These are phyloP conservation scores for Pythium folliculosum DNA, from an alignment of 352 stramenopile genomes.

Conservation along the genomic window DNA sequence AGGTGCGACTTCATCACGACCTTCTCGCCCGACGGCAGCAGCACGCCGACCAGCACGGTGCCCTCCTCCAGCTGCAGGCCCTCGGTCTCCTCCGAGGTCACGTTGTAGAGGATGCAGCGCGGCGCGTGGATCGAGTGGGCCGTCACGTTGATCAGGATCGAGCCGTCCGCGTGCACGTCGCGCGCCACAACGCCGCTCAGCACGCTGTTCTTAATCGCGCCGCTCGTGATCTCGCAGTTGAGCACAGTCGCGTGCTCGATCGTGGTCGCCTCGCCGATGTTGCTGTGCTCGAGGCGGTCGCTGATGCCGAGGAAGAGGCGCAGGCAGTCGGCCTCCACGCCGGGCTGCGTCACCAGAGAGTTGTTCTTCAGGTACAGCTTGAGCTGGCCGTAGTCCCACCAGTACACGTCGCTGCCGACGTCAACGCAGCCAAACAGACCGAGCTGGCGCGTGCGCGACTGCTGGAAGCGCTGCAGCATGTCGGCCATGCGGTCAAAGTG, in stretches of 20 bases:
- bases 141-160: slow-evolving; percentile 98
- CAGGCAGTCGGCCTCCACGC: slow-evolving; percentile 79
- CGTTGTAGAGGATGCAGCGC: slow-evolving; percentile 97
- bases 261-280: slow-evolving; percentile 51
- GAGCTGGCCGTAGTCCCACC: slow-evolving; percentile 99
- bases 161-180: slow-evolving; percentile 92
- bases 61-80: slow-evolving; percentile 92
- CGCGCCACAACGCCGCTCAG: slow-evolving; percentile 89
- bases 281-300: slow-evolving; percentile 78
- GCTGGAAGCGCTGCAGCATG: slow-evolving; percentile 90
- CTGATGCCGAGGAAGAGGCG: slow-evolving; percentile 80
- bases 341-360: slow-evolving; percentile 88
- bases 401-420: slow-evolving; percentile 96
- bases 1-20: slow-evolving; percentile 92
- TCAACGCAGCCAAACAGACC: slow-evolving; percentile 97
- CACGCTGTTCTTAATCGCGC: slow-evolving; percentile 77
- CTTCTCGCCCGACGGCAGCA: slow-evolving; percentile 91
- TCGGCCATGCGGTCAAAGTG: slow-evolving; percentile 93
- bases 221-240: slow-evolving; percentile 74
- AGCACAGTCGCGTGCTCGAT: slow-evolving; percentile 76
- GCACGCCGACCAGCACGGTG: slow-evolving; percentile 94
- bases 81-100: slow-evolving; percentile 90
- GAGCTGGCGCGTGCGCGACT: slow-evolving; percentile 57
- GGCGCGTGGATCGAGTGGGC: slow-evolving; percentile 95
- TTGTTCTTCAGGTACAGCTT: slow-evolving; percentile 99